These are phyloP conservation scores for Mytilinidion resinicola DNA, from an alignment of 495 filamentous ascomycete species.

Conservation along the genomic window DNA sequence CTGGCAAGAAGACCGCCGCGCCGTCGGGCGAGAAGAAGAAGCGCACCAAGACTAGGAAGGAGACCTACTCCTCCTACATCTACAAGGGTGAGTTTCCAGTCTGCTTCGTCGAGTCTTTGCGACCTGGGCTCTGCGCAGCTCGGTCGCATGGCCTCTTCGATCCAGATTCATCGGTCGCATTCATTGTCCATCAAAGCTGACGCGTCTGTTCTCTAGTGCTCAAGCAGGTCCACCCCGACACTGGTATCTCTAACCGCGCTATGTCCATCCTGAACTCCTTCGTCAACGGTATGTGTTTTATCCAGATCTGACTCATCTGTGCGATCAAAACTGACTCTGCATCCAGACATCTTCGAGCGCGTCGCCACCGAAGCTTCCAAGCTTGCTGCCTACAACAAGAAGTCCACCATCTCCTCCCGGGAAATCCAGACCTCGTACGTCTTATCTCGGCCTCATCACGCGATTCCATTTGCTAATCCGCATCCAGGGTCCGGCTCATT, in stretches of 20 bases:
- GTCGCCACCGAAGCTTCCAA: conserved; percentile 98
- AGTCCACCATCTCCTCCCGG: conserved; percentile 98
- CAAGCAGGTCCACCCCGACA: conserved; percentile 99
- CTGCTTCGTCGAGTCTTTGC: conserved; percentile 9
- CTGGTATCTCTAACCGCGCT: conserved; percentile 99
- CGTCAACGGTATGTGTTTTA: conserved; percentile 76
- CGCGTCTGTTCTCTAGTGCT: conserved; percentile 61
- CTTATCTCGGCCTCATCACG: neutral
- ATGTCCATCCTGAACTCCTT: conserved; percentile 99
- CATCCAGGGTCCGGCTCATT: conserved; percentile 74
- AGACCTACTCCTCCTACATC: conserved; percentile 99
- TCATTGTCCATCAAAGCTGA: conserved; percentile 28
- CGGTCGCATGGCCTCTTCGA: neutral
- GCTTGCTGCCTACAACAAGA: conserved; percentile 99
- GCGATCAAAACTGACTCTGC: neutral
- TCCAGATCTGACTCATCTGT: neutral
- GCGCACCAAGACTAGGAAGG: conserved; percentile 99
- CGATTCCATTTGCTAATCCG: conserved; percentile 6
- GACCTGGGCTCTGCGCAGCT: conserved; percentile 18
- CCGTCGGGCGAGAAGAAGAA: conserved; percentile 98
- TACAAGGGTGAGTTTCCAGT: conserved; percentile 80
- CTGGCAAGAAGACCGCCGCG: conserved; percentile 95
- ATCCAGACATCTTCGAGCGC: conserved; percentile 96
- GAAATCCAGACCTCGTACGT: conserved; percentile 96
- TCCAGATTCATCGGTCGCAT: conserved; percentile 6